These are phyloP conservation scores for Nitzschia inconspicua DNA, from an alignment of 108 stramenopile genomes.

Conservation along the genomic window DNA sequence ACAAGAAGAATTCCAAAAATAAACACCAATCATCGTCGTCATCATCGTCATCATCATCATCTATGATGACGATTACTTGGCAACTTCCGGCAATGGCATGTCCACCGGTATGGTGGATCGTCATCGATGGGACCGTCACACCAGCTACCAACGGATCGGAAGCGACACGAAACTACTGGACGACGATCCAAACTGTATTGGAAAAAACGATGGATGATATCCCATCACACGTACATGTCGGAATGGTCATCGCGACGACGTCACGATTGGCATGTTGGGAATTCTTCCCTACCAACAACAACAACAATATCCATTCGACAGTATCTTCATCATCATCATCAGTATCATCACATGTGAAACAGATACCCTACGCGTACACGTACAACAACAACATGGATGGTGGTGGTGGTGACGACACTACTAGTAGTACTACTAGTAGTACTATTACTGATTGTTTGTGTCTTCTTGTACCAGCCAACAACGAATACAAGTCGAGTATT, in stretches of 20 bases:
- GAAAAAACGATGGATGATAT: not conserved
- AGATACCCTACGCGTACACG: conserved; percentile 6
- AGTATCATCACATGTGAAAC: conserved; percentile 25
- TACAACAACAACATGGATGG: not conserved
- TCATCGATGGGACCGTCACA: conserved; percentile 41
- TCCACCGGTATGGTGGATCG: conserved; percentile 57
- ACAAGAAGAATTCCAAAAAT: conserved; percentile 1
- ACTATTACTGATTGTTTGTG: not conserved
- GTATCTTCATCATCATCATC: too few species aligned
- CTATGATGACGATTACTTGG: too few species aligned
- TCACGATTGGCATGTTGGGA: conserved; percentile 25
- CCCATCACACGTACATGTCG: conserved; percentile 44
- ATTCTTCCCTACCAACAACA: too few species aligned
- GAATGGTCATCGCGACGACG: conserved; percentile 17
- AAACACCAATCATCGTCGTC: not conserved
- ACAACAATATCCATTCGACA: too few species aligned
- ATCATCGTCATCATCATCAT: too few species aligned
- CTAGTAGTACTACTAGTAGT: too few species aligned
- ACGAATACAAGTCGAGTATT: conserved; percentile 25
- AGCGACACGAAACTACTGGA: conserved; percentile 27
- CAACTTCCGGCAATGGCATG: conserved; percentile 36
- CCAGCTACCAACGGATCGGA: too few species aligned
- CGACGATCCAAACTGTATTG: conserved; percentile 8
- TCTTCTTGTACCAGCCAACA: conserved; percentile 33
- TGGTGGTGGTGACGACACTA: too few species aligned